Percentiles rank a stretch among this genome's conserved stretches.
Evolutionary conservation across 202 grass and related monocot genomes (phyloP).

Genomic region (Dendrocalamus latiflorus): DNA sequence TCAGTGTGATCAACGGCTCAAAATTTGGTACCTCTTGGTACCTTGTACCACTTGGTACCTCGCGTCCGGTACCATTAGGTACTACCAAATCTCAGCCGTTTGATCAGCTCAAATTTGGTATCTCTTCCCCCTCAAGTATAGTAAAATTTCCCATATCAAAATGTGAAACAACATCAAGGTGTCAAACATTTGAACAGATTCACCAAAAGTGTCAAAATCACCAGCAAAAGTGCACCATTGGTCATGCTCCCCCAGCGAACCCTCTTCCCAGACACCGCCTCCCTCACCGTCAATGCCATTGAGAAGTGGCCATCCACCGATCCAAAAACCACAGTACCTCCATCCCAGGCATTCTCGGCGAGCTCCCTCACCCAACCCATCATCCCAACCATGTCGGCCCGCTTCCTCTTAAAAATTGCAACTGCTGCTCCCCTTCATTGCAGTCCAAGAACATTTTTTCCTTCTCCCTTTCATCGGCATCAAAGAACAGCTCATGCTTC

Average conservation of each 20-base stretch:
- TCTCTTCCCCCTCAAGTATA: no score
- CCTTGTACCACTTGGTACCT: no score
- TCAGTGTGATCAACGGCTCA: no score
- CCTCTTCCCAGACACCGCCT: constrained; percentile 26
- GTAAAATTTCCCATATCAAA: no score
- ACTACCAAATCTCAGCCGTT: no score
- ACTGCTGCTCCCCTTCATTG: neutral
- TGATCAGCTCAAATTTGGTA: no score
- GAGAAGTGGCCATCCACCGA: constrained; percentile 16
- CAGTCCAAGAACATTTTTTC: neutral
- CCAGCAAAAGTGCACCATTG: constrained; percentile 26
- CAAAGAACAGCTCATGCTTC: neutral
- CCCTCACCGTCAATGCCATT: constrained; percentile 10
- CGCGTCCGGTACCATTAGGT: no score
- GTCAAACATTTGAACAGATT: neutral
- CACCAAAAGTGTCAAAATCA: constrained; percentile 12
- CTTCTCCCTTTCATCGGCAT: constrained; percentile 14
- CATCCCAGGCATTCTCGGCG: no score
- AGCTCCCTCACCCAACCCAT: constrained; percentile 60
- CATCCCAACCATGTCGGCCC: constrained; percentile 39
- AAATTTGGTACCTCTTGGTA: no score
- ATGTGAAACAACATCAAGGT: neutral
- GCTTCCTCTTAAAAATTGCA: constrained; percentile 55
- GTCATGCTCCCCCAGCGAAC: constrained; percentile 3
- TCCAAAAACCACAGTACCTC: neutral